Evolutionary conservation across 2,329 filamentous ascomycete genomes (phyloP).

Genomic region (Phaeosphaeriaceae sp.): DNA sequence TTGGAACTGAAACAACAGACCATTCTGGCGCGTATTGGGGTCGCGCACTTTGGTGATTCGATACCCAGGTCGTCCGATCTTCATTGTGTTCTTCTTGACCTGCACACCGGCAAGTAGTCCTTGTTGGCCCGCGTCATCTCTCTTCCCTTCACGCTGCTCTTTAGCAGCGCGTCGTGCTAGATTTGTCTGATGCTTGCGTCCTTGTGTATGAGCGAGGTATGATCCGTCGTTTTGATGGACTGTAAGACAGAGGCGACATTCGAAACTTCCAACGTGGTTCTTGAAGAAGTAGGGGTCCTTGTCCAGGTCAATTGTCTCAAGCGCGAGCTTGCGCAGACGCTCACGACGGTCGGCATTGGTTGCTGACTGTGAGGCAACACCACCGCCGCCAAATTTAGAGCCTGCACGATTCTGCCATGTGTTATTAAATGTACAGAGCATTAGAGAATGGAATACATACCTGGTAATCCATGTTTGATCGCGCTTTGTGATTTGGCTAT

Average conservation of each 20-base stretch:
- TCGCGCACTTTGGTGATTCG: slow-evolving; percentile 97
- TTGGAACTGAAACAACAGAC: slow-evolving; percentile 93
- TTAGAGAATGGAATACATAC: slow-evolving; percentile 36
- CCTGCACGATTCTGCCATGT: slow-evolving; percentile 80
- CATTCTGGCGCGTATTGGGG: slow-evolving; percentile 84
- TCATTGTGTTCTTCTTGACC: slow-evolving; percentile 82
- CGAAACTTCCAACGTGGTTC: slow-evolving; percentile 97
- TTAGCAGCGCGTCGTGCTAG: slow-evolving; percentile 93
- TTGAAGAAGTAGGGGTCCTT: slow-evolving; percentile 99
- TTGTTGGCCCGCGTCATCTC: slow-evolving; percentile 70
- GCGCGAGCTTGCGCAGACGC: slow-evolving; percentile 94
- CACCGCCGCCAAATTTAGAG: slow-evolving; percentile 97
- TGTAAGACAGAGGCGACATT: slow-evolving; percentile 94
- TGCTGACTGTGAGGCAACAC: slow-evolving; percentile 89
- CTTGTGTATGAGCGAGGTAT: slow-evolving; percentile 97
- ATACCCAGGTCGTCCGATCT: slow-evolving; percentile 95
- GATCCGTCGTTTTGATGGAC: slow-evolving; percentile 99
- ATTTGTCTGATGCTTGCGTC: slow-evolving; percentile 98
- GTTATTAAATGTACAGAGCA: slow-evolving; percentile 19
- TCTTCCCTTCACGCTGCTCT: slow-evolving; percentile 87
- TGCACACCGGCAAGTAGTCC: slow-evolving; percentile 73
- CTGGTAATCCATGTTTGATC: slow-evolving; percentile 58
- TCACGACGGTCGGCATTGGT: slow-evolving; percentile 98
- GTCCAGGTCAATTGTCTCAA: slow-evolving; percentile 98
- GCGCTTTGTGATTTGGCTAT: neutral